Conservation (phyloP, 2,329 filamentous ascomycete species). For the Pseudopyricularia javanii region DNA sequence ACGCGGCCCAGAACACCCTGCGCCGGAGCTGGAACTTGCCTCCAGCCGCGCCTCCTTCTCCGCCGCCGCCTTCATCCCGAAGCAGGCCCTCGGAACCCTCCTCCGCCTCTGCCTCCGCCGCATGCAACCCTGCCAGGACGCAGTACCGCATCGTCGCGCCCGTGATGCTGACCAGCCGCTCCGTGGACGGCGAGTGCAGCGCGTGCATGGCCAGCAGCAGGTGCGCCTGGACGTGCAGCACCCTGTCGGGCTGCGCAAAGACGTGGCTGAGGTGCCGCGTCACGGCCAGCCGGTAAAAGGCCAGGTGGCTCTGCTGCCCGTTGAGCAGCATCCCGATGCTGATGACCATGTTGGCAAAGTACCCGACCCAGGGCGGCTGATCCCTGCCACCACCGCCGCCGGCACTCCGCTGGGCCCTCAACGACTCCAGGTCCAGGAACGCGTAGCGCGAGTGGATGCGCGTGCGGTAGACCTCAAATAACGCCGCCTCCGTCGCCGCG, state of each 20-base stretch:
- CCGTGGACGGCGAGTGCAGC: constrained; percentile 13
- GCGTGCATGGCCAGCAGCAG: constrained; percentile 13
- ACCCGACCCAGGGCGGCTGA: constrained; percentile 10
- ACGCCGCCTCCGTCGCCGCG: not conserved
- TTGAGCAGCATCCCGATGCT: constrained; percentile 8
- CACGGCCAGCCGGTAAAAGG: not conserved
- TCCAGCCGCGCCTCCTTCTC: too few relatives aligned
- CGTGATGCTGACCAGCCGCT: constrained; percentile 14
- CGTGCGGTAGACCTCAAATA: not conserved
- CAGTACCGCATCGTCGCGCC: constrained; percentile 15
- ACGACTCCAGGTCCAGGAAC: not conserved
- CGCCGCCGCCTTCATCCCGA: not conserved
- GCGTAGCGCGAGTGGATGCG: constrained; percentile 2
- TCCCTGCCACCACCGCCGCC: too few relatives aligned
- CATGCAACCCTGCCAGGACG: constrained; percentile 14
- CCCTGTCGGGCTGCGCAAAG: constrained; percentile 6
- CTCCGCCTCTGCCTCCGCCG: constrained; percentile 9
- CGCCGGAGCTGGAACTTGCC: constrained; percentile 13
- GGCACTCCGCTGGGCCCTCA: not conserved
- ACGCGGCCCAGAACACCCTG: constrained; percentile 18
- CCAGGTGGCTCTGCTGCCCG: not conserved
- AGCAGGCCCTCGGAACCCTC: not conserved
- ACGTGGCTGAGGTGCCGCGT: constrained; percentile 2
- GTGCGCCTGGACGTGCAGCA: constrained; percentile 10
- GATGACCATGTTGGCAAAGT: constrained; percentile 15